These are phyloP conservation scores for Podosphaera aphanis DNA, from an alignment of 2,329 filamentous ascomycete genomes.

Conservation along the genomic window DNA sequence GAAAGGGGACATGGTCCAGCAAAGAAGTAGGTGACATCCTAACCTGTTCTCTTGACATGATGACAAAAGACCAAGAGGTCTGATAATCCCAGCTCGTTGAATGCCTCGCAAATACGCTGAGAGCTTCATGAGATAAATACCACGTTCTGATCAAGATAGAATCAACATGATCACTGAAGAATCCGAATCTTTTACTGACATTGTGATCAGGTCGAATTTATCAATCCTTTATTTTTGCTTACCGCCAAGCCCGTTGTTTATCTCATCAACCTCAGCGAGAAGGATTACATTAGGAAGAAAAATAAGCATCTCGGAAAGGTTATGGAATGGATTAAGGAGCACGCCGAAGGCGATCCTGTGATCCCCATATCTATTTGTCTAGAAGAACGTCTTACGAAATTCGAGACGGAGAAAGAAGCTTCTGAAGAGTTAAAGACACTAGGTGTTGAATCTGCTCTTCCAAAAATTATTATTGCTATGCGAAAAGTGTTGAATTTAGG, in stretches of 20 bases:
- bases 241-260: constrained; percentile 94
- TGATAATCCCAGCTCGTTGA: constrained; percentile 99
- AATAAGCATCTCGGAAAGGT: constrained; percentile 95
- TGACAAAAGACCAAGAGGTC: constrained; percentile 94
- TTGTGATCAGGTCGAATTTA: constrained; percentile 58
- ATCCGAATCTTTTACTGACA: constrained; percentile 3
- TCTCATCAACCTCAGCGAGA: constrained; percentile 90
- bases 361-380: constrained; percentile 83
- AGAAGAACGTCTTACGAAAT: constrained; percentile 71
- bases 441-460: constrained; percentile 57
- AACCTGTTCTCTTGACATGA: constrained; percentile 35
- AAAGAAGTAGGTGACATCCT: constrained; percentile 61
- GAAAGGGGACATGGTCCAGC: constrained; percentile 67
- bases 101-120: constrained; percentile 58
- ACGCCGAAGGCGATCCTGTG: constrained; percentile 70
- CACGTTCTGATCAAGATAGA: constrained; percentile 13
- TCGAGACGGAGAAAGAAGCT: constrained; percentile 20
- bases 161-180: background rate
- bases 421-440: background rate
- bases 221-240: constrained; percentile 87
- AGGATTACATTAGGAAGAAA: constrained; percentile 94
- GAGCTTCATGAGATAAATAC: constrained; percentile 62
- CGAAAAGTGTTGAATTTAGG: constrained; percentile 71
- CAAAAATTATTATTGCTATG: constrained; percentile 85
- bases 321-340: constrained; percentile 82